These are phyloP conservation scores for Nyctanthes arbortristis DNA, from an alignment of 257 asterid species.

Conservation along the genomic window DNA sequence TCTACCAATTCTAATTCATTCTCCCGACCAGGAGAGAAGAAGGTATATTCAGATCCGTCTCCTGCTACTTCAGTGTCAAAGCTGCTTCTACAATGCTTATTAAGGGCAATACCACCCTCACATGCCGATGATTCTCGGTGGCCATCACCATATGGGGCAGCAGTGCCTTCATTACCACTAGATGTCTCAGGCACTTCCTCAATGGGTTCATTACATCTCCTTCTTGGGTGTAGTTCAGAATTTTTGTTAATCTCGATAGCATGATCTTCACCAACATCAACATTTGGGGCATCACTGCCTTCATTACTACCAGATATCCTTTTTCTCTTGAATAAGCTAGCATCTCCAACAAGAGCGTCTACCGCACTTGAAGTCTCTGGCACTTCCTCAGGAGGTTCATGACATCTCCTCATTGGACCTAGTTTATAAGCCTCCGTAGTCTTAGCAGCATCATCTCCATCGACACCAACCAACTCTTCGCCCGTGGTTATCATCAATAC, in stretches of 20 bases:
- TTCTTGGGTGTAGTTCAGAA: too few species aligned
- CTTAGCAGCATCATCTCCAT: slow-evolving; percentile 20
- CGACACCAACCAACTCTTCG: slow-evolving; percentile 21
- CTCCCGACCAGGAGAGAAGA: slow-evolving; percentile 10
- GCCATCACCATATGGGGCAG: too few species aligned
- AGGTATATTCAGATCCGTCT: not conserved
- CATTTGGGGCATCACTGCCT: slow-evolving; percentile 9
- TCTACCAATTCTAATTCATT: slow-evolving; percentile 14
- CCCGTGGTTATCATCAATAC: slow-evolving; percentile 12
- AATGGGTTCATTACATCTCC: too few species aligned
- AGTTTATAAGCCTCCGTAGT: slow-evolving; percentile 38
- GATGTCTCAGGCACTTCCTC: too few species aligned
- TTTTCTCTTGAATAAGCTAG: slow-evolving; percentile 20
- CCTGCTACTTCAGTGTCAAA: not conserved
- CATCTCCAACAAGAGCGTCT: slow-evolving; percentile 25
- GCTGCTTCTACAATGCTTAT: slow-evolving; percentile 1
- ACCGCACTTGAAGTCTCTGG: slow-evolving; percentile 22
- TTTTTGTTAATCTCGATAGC: too few species aligned
- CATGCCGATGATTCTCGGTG: too few species aligned
- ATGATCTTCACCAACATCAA: not conserved
- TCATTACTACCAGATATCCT: slow-evolving; percentile 13
- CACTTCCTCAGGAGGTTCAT: slow-evolving; percentile 20
- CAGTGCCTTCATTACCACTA: too few species aligned
- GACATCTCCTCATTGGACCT: slow-evolving; percentile 35
- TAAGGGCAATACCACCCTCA: too few species aligned